Evolutionary conservation across 306 rosid species (phyloP).

Genomic region (Dryas drummondii): DNA sequence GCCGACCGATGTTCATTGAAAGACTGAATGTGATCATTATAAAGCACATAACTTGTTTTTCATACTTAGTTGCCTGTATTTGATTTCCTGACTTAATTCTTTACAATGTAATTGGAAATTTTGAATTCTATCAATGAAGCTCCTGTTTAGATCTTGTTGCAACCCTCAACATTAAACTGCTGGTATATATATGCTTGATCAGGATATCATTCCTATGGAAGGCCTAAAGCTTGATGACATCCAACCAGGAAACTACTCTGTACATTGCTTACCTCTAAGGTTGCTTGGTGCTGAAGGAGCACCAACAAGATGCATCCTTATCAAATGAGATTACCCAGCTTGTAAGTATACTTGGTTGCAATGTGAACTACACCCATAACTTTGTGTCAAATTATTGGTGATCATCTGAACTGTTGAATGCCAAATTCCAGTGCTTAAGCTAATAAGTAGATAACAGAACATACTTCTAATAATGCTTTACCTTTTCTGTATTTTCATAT

Average conservation of each 20-base stretch:
- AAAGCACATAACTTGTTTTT: no score
- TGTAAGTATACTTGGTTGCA: neutral
- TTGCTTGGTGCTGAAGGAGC: slow-evolving; percentile 82
- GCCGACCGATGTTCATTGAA: no score
- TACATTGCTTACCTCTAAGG: slow-evolving; percentile 77
- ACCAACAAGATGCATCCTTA: slow-evolving; percentile 73
- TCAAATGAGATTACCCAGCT: slow-evolving; percentile 30
- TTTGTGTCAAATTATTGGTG: neutral
- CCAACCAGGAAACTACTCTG: slow-evolving; percentile 55
- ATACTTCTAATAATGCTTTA: no score
- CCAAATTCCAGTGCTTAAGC: neutral
- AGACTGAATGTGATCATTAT: no score
- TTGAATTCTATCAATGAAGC: neutral
- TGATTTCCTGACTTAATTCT: neutral
- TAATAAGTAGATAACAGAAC: no score
- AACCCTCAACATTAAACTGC: neutral
- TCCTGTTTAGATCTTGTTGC: neutral
- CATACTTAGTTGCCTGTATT: no score
- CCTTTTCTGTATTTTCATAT: no score
- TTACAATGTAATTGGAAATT: neutral
- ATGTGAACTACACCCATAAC: neutral
- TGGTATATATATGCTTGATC: neutral
- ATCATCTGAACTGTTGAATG: neutral
- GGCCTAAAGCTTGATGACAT: slow-evolving; percentile 65
- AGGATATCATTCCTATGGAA: slow-evolving; percentile 79